Percentiles rank a stretch among this genome's conserved stretches.
Evolutionary conservation across 768 basidiomycete genomes (phyloP).

Genomic region (Sarcomyxa edulis): DNA sequence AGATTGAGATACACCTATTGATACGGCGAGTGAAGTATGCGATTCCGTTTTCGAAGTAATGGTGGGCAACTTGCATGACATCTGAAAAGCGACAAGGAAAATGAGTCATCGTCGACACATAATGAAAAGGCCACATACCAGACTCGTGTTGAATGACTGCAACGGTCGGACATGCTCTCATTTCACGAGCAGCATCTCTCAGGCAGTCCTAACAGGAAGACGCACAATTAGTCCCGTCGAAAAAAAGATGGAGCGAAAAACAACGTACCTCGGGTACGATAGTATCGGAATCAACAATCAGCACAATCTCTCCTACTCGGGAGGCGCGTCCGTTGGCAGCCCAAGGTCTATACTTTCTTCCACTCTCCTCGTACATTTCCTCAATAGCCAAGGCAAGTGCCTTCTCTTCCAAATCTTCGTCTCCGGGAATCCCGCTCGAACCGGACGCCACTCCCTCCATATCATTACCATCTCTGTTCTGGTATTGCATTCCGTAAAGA

Average conservation of each 20-base stretch:
- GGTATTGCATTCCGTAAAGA: constrained; percentile 57
- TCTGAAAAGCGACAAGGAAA: constrained; percentile 35
- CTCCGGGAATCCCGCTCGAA: constrained; percentile 17
- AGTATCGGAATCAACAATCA: constrained; percentile 78
- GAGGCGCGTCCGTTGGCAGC: constrained; percentile 66
- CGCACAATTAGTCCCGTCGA: background rate
- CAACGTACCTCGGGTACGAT: constrained; percentile 55
- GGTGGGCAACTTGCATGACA: constrained; percentile 80
- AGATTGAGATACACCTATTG: constrained; percentile 70
- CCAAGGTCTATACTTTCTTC: constrained; percentile 55
- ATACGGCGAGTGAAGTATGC: constrained; percentile 80
- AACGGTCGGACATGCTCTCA: constrained; percentile 66
- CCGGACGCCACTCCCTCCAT: constrained; percentile 25
- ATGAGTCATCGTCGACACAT: constrained; percentile 13
- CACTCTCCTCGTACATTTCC: constrained; percentile 58
- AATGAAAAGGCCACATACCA: constrained; percentile 24
- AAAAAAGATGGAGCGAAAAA: background rate
- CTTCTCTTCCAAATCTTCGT: constrained; percentile 58
- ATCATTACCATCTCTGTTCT: constrained; percentile 61
- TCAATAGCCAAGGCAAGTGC: constrained; percentile 72
- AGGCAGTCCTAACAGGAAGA: constrained; percentile 54
- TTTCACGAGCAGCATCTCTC: constrained; percentile 80
- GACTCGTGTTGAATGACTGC: constrained; percentile 87
- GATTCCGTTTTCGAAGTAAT: constrained; percentile 89
- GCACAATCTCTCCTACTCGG: constrained; percentile 70